phyloP scores from a whole-genome alignment of 306 rosid species.

The Hylodesmum podocarpum region DNA sequence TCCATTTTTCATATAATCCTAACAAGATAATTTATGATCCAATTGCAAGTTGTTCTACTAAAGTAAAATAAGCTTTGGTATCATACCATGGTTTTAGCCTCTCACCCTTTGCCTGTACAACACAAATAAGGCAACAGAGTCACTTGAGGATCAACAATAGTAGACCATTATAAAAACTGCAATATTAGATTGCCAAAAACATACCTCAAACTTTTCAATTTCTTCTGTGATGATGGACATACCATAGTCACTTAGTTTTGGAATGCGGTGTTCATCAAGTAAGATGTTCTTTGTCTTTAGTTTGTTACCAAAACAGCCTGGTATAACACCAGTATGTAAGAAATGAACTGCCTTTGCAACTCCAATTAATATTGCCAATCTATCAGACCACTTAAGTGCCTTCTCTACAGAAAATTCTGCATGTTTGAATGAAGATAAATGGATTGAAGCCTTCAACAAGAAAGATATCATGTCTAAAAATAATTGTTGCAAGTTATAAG shows the following conservation, averaged over 20 bases:
- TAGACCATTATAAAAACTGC: not conserved
- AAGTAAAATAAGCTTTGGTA: not conserved
- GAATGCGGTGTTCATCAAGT: constrained; percentile 67
- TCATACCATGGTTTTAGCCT: constrained; percentile 60
- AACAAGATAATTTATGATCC: not conserved
- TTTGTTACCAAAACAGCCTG: constrained; percentile 67
- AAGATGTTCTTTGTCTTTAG: constrained; percentile 64
- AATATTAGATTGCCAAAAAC: not conserved
- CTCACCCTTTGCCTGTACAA: constrained; percentile 60
- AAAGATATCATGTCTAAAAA: not conserved
- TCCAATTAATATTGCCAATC: constrained; percentile 69
- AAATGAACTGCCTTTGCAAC: constrained; percentile 84
- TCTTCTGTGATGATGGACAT: constrained; percentile 59
- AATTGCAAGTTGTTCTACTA: not conserved
- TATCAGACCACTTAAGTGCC: constrained; percentile 76
- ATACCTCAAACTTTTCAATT: constrained; percentile 57
- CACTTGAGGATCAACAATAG: constrained; percentile 5
- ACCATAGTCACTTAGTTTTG: constrained; percentile 84
- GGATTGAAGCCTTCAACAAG: not conserved
- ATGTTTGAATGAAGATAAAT: constrained; percentile 30
- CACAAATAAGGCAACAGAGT: constrained; percentile 23
- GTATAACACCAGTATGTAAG: constrained; percentile 81
- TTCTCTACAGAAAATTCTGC: constrained; percentile 61
- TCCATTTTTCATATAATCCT: not conserved
- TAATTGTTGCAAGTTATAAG: too few relatives aligned